Evolutionary conservation across 164 flowering plant species (phyloP), one percentile per base, ranked within the genome.

Genomic region (Malania oleifera): DNA sequence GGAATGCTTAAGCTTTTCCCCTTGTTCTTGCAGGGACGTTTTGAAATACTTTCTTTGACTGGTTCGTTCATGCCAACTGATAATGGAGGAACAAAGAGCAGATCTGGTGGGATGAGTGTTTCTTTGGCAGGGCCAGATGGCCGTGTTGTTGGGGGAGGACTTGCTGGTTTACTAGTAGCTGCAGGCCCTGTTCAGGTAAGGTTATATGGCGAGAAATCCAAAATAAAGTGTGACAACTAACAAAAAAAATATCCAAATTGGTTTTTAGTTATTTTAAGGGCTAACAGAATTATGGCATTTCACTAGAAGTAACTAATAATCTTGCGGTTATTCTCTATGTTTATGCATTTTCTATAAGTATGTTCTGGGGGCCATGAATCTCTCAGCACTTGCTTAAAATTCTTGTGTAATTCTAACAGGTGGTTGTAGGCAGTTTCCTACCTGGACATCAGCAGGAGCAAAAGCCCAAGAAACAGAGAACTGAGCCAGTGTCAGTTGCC

Each of bases 111-210:
- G 56, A 79, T 83, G 85, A 83, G 85, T 41, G 77, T 83, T 52
- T 79, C 84, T 50, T 71, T 83, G 62, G 85, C 88, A 5, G 82
- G 88, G 15, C 80, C 83, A 3, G 88, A 83, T 73, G 88, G 88
- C 14, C 79, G 85, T 50, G 85, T 83, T 17, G 26, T 83, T 8
- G 88, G 88, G 0, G 88, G 88, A 40, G 82, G 85, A 28, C 77
- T 83, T 59, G 88, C 83, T 48, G 88, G 88, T 68, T 56, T 80
- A 50, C 62, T 83, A 54, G 66, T 79, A 19, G 85, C 85, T 56
- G 88, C 85, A 49, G 78, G 85, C 8, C 82, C 83, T 34, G 79
- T 83, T 45, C 85, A 75, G 85, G 88, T 83, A 61, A 38, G 65
- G 26, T n/a, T 22, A 52, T 52, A 40, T 41, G 1, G 11, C 15